These are phyloP conservation scores for Apostasia shenzhenica DNA, from an alignment of 106 monocot genomes.

Conservation along the genomic window DNA sequence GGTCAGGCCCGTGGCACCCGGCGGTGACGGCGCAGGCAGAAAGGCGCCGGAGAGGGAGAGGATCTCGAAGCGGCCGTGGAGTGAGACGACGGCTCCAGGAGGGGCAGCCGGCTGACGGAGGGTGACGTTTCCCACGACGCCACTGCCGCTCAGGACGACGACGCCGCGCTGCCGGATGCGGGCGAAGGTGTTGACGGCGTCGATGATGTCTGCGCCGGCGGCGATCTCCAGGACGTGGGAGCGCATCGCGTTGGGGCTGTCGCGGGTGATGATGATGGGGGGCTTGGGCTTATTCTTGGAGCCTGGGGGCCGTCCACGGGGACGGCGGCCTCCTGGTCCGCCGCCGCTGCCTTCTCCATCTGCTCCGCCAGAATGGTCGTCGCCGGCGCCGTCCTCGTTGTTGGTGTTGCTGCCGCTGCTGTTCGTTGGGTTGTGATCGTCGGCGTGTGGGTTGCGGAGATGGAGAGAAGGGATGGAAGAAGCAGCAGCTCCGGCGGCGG, in stretches of 20 bases:
- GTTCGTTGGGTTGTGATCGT: constrained; percentile 15
- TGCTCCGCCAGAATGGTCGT: not conserved
- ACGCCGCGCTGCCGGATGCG: constrained; percentile 28
- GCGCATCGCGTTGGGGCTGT: constrained; percentile 27
- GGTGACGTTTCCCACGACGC: constrained; percentile 21
- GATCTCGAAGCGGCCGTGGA: constrained; percentile 36
- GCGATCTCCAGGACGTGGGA: constrained; percentile 34
- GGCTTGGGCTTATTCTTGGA: constrained; percentile 43
- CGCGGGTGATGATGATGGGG: constrained; percentile 29
- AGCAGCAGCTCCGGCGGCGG: not conserved
- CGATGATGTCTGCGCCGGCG: constrained; percentile 26
- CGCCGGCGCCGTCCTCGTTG: constrained; percentile 5
- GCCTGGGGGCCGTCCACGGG: constrained; percentile 30
- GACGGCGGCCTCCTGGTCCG: not conserved
- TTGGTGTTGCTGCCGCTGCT: constrained; percentile 22
- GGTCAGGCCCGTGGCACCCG: constrained; percentile 21
- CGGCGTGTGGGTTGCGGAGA: constrained; percentile 8
- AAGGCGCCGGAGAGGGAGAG: constrained; percentile 31
- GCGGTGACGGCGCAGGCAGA: constrained; percentile 27
- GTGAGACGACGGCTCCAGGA: constrained; percentile 17
- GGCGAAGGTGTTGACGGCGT: constrained; percentile 18
- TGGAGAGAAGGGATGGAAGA: constrained; percentile 13
- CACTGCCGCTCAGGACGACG: constrained; percentile 22
- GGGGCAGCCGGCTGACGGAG: constrained; percentile 30
- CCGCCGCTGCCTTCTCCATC: not conserved